phyloP scores from a whole-genome alignment of 108 stramenopile genomes.

The Fistulifera pelliculosa region DNA sequence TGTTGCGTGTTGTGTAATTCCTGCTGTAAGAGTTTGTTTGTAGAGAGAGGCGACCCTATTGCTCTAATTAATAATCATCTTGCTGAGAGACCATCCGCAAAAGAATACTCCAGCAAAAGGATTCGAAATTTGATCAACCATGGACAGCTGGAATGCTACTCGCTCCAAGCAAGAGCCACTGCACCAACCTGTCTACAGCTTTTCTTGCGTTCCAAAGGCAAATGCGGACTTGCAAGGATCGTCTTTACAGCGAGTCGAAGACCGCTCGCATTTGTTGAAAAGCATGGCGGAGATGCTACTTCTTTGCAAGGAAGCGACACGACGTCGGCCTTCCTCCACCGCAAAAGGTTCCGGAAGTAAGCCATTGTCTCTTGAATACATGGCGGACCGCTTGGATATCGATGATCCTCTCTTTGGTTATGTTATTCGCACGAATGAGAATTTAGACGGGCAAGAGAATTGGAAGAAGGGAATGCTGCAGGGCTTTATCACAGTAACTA shows the following conservation, averaged over 20 bases:
- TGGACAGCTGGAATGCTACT: conserved; percentile 31
- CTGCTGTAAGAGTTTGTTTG: too few relatives aligned
- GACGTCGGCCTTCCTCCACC: conserved; percentile 29
- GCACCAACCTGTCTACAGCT: conserved; percentile 54
- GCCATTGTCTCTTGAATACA: conserved; percentile 83
- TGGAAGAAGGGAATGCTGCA: conserved; percentile 68
- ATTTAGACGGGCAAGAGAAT: conserved; percentile 13
- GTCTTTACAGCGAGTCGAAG: conserved; percentile 42
- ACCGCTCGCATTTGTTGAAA: conserved; percentile 59
- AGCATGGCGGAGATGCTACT: conserved; percentile 82
- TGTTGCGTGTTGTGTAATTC: too few relatives aligned
- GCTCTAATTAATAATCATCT: too few relatives aligned
- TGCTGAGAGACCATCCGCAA: too few relatives aligned
- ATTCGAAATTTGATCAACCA: too few relatives aligned
- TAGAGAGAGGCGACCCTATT: too few relatives aligned
- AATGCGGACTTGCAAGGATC: conserved; percentile 41
- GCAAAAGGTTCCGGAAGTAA: conserved; percentile 24
- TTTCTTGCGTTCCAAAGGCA: conserved; percentile 48
- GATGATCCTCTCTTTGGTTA: conserved; percentile 85
- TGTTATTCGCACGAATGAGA: conserved; percentile 46
- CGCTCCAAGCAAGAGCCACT: conserved; percentile 57
- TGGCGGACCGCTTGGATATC: conserved; percentile 86
- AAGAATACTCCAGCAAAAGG: too few relatives aligned
- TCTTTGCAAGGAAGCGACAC: conserved; percentile 80
- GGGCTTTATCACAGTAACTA: conserved; percentile 83